A percentile compares a stretch with the other conserved stretches of the same genome.
Evolutionary conservation across 805 yeast species (phyloP).

Genomic region (Nakazawaea molendinolei): DNA sequence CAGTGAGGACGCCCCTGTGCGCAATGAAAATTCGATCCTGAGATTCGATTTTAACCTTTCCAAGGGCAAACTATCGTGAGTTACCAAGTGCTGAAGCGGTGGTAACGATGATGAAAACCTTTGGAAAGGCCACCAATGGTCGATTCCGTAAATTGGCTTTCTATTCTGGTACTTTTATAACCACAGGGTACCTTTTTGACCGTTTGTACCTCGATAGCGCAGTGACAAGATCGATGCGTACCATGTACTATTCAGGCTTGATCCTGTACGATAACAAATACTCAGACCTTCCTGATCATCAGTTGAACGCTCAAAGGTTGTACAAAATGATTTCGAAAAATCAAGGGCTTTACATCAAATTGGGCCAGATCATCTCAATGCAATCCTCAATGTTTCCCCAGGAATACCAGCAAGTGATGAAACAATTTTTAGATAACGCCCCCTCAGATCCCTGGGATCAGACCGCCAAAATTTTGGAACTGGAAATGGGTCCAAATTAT

Average conservation of each 20-base stretch:
- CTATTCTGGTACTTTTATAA: slow-evolving; percentile 2
- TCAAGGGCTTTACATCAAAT: slow-evolving; percentile 62
- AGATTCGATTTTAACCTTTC: too few relatives aligned
- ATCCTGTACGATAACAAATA: slow-evolving; percentile 59
- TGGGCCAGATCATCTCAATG: slow-evolving; percentile 76
- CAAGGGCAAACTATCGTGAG: too few relatives aligned
- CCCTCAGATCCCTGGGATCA: slow-evolving; percentile 49
- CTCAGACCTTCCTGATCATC: slow-evolving; percentile 48
- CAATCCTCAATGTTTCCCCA: slow-evolving; percentile 65
- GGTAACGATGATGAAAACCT: too few relatives aligned
- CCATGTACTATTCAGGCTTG: slow-evolving; percentile 37
- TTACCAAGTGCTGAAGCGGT: too few relatives aligned
- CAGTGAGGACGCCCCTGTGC: slow-evolving; percentile 9
- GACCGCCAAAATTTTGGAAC: slow-evolving; percentile 32
- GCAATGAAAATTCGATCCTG: background rate
- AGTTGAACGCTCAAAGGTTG: slow-evolving; percentile 46
- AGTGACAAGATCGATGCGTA: slow-evolving; percentile 42
- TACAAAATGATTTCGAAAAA: slow-evolving; percentile 37
- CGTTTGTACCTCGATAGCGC: slow-evolving; percentile 40
- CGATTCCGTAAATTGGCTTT: background rate
- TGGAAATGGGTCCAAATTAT: slow-evolving; percentile 37
- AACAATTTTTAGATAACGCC: slow-evolving; percentile 59
- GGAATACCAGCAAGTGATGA: slow-evolving; percentile 52
- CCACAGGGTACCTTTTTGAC: slow-evolving; percentile 27
- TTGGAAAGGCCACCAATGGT: background rate